A percentile compares a stretch with the other conserved stretches of the same genome.
These are phyloP conservation scores for Kazachstania bromeliacearum DNA, from an alignment of 805 yeast species.

Conservation along the genomic window DNA sequence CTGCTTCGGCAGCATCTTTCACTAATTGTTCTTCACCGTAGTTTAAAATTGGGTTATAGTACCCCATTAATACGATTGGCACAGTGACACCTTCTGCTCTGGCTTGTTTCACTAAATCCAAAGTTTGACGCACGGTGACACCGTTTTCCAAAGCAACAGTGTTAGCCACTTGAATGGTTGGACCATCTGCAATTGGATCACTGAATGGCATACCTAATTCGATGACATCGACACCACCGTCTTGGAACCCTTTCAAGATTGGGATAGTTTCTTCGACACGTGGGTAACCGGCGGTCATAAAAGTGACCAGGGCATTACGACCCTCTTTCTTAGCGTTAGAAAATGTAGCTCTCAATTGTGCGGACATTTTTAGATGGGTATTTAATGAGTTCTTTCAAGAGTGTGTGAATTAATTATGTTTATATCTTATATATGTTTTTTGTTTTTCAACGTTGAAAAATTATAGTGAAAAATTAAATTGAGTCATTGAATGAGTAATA, in stretches of 20 bases:
- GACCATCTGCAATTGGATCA: constrained; percentile 98
- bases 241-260: constrained; percentile 77
- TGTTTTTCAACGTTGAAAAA: neutral
- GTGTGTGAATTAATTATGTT: too few relatives aligned
- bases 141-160: constrained; percentile 76
- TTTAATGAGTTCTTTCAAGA: too few relatives aligned
- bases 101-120: constrained; percentile 67
- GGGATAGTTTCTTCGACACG: constrained; percentile 81
- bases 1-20: constrained; percentile 70
- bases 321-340: constrained; percentile 48
- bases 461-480: neutral
- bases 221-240: constrained; percentile 90
- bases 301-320: constrained; percentile 84
- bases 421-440: too few relatives aligned
- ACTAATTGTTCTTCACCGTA: constrained; percentile 85
- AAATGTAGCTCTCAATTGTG: constrained; percentile 42
- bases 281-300: constrained; percentile 93
- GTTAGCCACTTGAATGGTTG: constrained; percentile 88
- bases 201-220: constrained; percentile 95
- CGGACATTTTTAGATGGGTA: constrained; percentile 19
- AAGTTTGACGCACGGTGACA: constrained; percentile 55
- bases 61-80: constrained; percentile 93
- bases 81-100: constrained; percentile 75
- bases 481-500: too few relatives aligned
- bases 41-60: constrained; percentile 85